Evolutionary conservation across 441 rosid genomes (phyloP).

Genomic region (Adansonia rubrostipa): DNA sequence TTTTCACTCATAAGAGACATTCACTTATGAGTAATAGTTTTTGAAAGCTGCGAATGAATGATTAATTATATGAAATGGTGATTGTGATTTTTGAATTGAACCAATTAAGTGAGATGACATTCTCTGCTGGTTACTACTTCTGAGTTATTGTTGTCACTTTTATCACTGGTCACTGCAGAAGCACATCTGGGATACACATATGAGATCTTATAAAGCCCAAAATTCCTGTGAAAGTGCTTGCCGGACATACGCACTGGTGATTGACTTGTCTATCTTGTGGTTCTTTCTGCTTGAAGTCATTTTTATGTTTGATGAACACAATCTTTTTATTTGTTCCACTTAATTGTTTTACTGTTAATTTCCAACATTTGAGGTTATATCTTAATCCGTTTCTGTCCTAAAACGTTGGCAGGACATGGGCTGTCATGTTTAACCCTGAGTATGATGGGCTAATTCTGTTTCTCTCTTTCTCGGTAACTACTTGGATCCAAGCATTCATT

Average conservation of each 20-base stretch:
- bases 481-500: conserved; percentile 2
- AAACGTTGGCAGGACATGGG: conserved; percentile 83
- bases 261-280: conserved; percentile 12
- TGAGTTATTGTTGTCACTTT: neutral
- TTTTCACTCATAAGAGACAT: conserved; percentile 11
- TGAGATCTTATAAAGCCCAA: conserved; percentile 93
- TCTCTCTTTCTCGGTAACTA: conserved; percentile 37
- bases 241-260: conserved; percentile 95
- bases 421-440: conserved; percentile 85
- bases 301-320: conserved; percentile 21
- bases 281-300: conserved; percentile 18
- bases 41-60: neutral
- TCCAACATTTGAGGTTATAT: conserved; percentile 26
- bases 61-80: neutral
- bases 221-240: conserved; percentile 70
- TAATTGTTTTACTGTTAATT: conserved; percentile 18
- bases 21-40: neutral
- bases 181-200: conserved; percentile 81
- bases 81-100: conserved; percentile 13
- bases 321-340: neutral
- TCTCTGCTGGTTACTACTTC: neutral
- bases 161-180: conserved; percentile 74
- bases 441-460: conserved; percentile 86
- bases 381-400: conserved; percentile 15
- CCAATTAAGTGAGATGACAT: conserved; percentile 3